Base-by-base conservation (phyloP, 2,329 filamentous ascomycete genomes). In the Trichoderma simmonsii region DNA sequence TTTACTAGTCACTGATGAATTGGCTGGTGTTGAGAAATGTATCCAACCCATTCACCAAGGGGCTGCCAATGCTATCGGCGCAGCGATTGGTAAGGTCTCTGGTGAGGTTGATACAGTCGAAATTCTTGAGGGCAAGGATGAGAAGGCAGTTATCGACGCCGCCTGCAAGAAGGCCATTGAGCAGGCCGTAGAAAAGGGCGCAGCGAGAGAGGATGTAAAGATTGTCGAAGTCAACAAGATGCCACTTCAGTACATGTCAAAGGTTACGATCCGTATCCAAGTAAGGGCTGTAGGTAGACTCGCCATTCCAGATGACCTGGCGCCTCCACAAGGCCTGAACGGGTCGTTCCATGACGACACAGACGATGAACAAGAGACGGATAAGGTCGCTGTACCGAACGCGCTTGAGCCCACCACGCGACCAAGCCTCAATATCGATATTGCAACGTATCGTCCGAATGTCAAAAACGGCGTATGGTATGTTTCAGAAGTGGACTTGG, bases 21-120 rank as follows among this genome's bases (percentile, higher is more conserved):
- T 90, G 6, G 79, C 81, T 0, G 87, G 86, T 0, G 87, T 88
- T 0, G 81, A 83, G 6, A 81, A 85, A 73, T 84, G 86, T 69
- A 85, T 87, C 8, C 80, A 83, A 4, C 88, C 88, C 0, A 82
- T 84, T 3, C 85, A 85, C 62, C 82, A 87, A 36, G 86, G 86
- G 70, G 87, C 86, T 0, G 88, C 88, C 4, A 90, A 90, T 77
- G 88, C 88, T 0, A 85, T 90, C 3, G 88, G 88, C 6, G 88
- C 88, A 0, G 88, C 88, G 0, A 88, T 88, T 48, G 86, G 86
- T 3, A 86, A 86, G 68, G 84, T 88, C 0, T 84, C 84, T 4
- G 87, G 86, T 0, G 83, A 85, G 9, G 80, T 89, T 2, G 87
- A 89, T 71, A 79, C 85, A 1, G 84, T 88, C 15, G 82, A 86